A percentile compares a stretch with the other conserved stretches of the same genome.
phyloP scores from a whole-genome alignment of 2,329 filamentous ascomycete genomes.

The Hymenoscyphus salicellus region DNA sequence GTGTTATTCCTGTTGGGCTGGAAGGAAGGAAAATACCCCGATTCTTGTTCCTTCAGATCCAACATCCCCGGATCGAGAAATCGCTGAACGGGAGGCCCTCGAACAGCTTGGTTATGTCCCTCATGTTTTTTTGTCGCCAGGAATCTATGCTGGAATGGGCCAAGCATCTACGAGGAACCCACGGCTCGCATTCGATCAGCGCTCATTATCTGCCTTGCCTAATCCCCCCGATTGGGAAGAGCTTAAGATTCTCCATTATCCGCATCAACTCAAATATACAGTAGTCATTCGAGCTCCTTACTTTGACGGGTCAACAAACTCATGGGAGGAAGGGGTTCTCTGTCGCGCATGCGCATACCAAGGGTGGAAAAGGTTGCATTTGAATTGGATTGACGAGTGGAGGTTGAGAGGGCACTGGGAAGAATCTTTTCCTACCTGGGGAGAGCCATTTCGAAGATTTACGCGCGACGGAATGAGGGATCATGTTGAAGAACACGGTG shows the following conservation, averaged over 20 bases:
- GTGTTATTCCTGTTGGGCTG: too few species aligned
- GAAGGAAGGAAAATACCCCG: too few species aligned
- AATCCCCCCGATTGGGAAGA: not conserved
- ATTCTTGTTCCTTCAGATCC: too few species aligned
- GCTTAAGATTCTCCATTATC: not conserved
- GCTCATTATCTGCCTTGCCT: not conserved
- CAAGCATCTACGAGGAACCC: not conserved
- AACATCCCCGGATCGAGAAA: too few species aligned
- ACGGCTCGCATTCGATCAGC: not conserved
- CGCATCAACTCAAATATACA: not conserved
- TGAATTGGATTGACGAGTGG: not conserved
- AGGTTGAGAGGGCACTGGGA: not conserved
- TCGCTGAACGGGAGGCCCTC: too few species aligned
- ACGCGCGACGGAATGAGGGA: not conserved
- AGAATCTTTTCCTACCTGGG: not conserved
- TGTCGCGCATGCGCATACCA: not conserved
- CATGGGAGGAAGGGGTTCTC: not conserved
- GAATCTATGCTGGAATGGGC: not conserved
- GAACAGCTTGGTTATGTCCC: not conserved
- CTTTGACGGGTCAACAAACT: not conserved
- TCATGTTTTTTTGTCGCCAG: not conserved
- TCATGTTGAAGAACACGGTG: not conserved
- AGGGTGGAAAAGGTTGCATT: not conserved
- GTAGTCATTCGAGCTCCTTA: not conserved
- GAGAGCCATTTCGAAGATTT: not conserved